Percentiles rank a stretch among this genome's conserved stretches.
Evolutionary conservation across 148 eudicot species (phyloP).

Genomic region (Drosera capensis): DNA sequence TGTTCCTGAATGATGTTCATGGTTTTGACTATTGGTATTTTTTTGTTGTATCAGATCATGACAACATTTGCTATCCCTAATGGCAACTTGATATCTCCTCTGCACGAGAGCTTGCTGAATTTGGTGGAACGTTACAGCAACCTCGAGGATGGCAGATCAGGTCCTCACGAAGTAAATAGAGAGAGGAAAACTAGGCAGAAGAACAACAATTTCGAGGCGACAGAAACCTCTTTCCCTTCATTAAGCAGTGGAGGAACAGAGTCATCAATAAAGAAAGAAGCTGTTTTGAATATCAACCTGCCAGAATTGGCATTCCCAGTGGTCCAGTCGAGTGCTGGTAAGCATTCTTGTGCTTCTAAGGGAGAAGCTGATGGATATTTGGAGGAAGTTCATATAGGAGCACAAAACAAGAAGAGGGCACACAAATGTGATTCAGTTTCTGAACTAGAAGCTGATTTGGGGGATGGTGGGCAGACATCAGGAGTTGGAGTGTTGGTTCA

Average conservation of each 20-base stretch:
- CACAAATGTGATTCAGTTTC: conserved; percentile 1
- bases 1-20: not conserved
- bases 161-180: conserved; percentile 5
- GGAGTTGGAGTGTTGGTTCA: not conserved
- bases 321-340: conserved; percentile 7
- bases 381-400: conserved; percentile 6
- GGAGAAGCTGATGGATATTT: conserved; percentile 9
- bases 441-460: not conserved
- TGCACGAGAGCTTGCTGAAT: conserved; percentile 16
- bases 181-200: conserved; percentile 11
- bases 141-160: conserved; percentile 5
- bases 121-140: conserved; percentile 9
- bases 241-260: conserved; percentile 11
- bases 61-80: conserved; percentile 16
- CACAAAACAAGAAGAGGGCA: conserved; percentile 7
- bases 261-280: conserved; percentile 4
- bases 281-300: conserved; percentile 4
- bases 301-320: not conserved
- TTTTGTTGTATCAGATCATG: conserved; percentile 22
- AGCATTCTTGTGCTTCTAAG: conserved; percentile 5
- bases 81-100: conserved; percentile 20
- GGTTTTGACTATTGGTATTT: not conserved
- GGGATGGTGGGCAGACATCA: not conserved
- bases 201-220: conserved; percentile 8
- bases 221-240: too few relatives aligned